Conservation (phyloP, 257 asterid genomes). For the Avicennia marina region DNA sequence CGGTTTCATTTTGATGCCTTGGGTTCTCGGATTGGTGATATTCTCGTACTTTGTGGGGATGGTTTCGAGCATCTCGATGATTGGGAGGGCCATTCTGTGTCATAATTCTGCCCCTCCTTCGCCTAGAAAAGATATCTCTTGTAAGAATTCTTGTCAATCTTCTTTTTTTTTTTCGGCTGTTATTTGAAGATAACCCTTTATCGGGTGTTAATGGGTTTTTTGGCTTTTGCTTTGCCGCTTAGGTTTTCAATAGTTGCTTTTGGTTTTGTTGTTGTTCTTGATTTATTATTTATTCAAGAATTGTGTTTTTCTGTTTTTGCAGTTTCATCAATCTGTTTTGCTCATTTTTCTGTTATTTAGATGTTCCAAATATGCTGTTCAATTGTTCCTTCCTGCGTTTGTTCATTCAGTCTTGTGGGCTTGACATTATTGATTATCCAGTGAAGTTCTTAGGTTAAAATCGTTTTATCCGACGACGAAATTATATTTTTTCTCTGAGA, state of each 20-base stretch:
- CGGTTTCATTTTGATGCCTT: constrained; percentile 91
- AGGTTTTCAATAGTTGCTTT: neutral
- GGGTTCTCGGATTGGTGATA: constrained; percentile 83
- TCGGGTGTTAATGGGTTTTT: neutral
- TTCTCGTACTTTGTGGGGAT: constrained; percentile 69
- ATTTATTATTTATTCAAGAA: neutral
- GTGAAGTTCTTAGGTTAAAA: neutral
- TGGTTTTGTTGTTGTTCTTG: neutral
- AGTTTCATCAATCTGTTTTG: neutral
- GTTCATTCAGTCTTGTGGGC: neutral
- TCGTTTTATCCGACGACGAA: neutral
- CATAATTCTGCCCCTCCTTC: constrained; percentile 35
- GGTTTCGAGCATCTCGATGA: constrained; percentile 76
- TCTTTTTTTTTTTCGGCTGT: neutral
- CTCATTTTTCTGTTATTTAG: neutral
- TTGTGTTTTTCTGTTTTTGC: neutral
- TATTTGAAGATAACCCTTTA: neutral
- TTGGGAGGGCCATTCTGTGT: constrained; percentile 63
- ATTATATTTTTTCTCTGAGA: neutral
- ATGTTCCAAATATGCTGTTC: neutral
- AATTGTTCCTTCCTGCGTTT: neutral
- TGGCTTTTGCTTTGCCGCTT: neutral
- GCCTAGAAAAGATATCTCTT: constrained; percentile 40
- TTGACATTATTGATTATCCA: neutral
- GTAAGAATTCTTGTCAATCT: constrained; percentile 32